A percentile compares a stretch with the other conserved stretches of the same genome.
Conservation (phyloP, 257 asterid genomes). For the Nicotiana knightiana region DNA sequence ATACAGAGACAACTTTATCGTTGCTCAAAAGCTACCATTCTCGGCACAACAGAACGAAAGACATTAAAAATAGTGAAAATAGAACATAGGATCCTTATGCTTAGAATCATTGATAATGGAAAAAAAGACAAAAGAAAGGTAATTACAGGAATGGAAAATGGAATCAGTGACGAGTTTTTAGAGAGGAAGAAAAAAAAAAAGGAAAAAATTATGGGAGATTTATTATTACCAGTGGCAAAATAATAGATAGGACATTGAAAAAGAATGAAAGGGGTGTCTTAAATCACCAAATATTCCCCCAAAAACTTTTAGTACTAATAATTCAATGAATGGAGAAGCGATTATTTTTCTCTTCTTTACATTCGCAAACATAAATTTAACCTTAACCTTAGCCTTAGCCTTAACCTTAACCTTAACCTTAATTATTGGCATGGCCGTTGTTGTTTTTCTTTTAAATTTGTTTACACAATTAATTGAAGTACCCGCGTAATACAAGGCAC, state of each 20-base stretch:
- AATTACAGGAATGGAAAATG: neutral
- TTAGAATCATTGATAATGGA: neutral
- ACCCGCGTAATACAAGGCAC: too few species aligned
- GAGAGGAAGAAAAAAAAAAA: neutral
- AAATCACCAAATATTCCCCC: neutral
- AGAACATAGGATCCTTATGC: neutral
- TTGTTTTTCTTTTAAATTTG: neutral
- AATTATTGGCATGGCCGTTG: neutral
- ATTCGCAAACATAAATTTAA: neutral
- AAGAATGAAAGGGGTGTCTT: neutral
- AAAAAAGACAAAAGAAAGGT: neutral
- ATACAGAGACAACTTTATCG: too few species aligned
- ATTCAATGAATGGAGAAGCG: neutral
- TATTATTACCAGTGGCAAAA: neutral
- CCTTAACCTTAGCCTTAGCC: neutral
- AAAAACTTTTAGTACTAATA: neutral
- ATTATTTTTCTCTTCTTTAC: neutral
- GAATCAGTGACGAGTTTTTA: neutral
- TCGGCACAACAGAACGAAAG: too few species aligned
- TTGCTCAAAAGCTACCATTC: too few species aligned
- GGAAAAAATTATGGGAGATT: neutral
- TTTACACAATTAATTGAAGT: neutral
- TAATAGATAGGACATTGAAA: neutral
- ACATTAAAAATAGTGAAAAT: neutral
- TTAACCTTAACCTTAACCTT: neutral